phyloP scores from a whole-genome alignment of 805 yeast genomes.

The Maudiozyma serrabonitensis region DNA sequence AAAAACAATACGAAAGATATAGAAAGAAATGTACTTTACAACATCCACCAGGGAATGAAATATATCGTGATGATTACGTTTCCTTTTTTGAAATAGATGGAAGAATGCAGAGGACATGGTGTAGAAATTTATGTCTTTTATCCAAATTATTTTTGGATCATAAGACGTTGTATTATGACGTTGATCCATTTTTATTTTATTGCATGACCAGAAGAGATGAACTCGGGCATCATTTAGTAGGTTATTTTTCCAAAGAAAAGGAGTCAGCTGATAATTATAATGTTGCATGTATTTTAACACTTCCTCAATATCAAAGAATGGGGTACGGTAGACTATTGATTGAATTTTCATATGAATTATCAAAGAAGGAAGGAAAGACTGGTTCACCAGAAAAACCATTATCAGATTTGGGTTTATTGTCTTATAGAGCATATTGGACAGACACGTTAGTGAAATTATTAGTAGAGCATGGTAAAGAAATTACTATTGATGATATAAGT shows the following conservation, averaged over 20 bases:
- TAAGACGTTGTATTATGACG: constrained; percentile 93
- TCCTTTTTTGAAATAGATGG: constrained; percentile 98
- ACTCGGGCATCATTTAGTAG: constrained; percentile 90
- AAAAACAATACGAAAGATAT: constrained; percentile 86
- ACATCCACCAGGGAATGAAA: constrained; percentile 98
- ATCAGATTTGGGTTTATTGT: constrained; percentile 84
- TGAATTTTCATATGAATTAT: constrained; percentile 86
- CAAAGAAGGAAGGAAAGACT: constrained; percentile 76
- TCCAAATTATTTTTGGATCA: constrained; percentile 89
- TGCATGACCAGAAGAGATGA: constrained; percentile 90
- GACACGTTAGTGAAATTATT: constrained; percentile 72
- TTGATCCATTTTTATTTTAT: constrained; percentile 92
- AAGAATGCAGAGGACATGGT: constrained; percentile 91
- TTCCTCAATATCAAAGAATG: constrained; percentile 92
- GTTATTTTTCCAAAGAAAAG: constrained; percentile 93
- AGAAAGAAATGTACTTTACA: constrained; percentile 76
- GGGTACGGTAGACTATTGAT: constrained; percentile 90
- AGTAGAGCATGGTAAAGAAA: constrained; percentile 53
- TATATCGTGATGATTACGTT: constrained; percentile 84
- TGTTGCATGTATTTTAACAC: constrained; percentile 91
- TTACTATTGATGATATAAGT: constrained; percentile 86
- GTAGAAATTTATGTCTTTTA: constrained; percentile 86
- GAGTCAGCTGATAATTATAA: constrained; percentile 92
- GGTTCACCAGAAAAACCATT: constrained; percentile 98
- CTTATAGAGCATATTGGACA: constrained; percentile 95